Evolutionary conservation across 1,284 basidiomycete species (phyloP), one percentile per base, ranked within the genome.

Genomic region (Leucocoprinus gongylophorus): DNA sequence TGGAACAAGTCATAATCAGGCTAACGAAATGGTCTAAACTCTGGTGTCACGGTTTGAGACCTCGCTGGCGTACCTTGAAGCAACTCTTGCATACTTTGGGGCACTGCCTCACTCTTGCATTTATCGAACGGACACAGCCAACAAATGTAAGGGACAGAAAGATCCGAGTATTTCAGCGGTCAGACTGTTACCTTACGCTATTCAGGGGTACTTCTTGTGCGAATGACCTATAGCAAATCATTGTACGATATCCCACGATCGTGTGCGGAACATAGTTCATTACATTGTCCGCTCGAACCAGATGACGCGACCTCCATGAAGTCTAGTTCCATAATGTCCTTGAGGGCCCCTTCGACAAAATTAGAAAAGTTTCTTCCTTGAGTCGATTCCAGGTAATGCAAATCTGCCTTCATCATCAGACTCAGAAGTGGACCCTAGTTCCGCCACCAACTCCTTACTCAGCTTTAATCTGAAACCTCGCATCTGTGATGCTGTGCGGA

Each of bases 261-360:
- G 39, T 42, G 45, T 38, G 42, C 35, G 42, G 37, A 26, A 45
- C 42, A 45, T 21, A 21, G 42, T 26, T 45, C 42, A 45, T 21
- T 30, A 44, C 29, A 44, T 37, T 35, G 26, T 32, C 26, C 41
- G 28, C 17, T 38, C 23, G 2, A 17, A 28, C 44, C 50, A 52
- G 38, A 46, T 52, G 50, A 47, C 39, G 32, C 17, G 30, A 8
- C 21, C 35, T 29, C 44, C 50, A 52, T 47, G 45, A 28, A 38
- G 50, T 52, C 30, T 20, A 35, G 47, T 35, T 43, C 39, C 30
- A 39, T 50, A 50, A 50, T 39, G 38, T 40, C 29, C 29, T 46
- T 46, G 29, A 41, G 29, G 29, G 35, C 29, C 23, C 41, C 45
- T 51, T 17, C 29, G 50, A 18, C 50, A n/a, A 47, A 42, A 46